Evolutionary conservation across 805 yeast genomes (phyloP), one percentile per base, ranked within the genome.

Genomic region (Sporopachydermia quercuum): DNA sequence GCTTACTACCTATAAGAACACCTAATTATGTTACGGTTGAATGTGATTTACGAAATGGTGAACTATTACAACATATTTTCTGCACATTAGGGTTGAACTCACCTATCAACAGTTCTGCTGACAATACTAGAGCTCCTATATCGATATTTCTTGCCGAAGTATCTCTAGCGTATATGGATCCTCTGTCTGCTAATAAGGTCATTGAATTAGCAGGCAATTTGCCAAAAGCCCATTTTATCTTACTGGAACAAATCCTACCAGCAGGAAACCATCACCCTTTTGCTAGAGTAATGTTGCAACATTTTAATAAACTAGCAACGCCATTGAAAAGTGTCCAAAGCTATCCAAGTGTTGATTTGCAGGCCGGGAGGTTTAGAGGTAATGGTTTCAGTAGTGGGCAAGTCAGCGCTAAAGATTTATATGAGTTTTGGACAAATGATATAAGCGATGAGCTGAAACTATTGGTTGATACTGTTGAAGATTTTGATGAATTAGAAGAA

Each of bases 401-500:
- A n/a, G 68, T 66, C 1, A 77, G 74, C 44, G 65, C 71, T 2
- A 56, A 61, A 19, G 73, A 78, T 49, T 57, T 83, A 47, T 62
- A 68, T 40, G 69, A 69, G 19, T 68, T 71, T 45, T 83, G 93
- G 93, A 50, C 50, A 11, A 46, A 58, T 5, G 53, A 66, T 15
- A 58, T 76, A 1, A 53, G 63, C 3, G 45, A 45, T 2, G 60
- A 58, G 1, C 50, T 58, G 4, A 71, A 69, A 47, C 36, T 40
- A 0, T 53, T 56, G 34, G 65, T 83, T 5, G 62, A 61, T 14
- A 37, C 50, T 1, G 63, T 79, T 15, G 93, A 82, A 52, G 70
- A 71, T 3, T 83, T 82, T 55, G 94, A 83, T 54, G 94, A 83
- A 57, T 71, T 82, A 73, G 94, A 82, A 57, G 94, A 82, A 55